Evolutionary conservation across 148 eudicot genomes (phyloP).

Genomic region (Persicaria maculosa): DNA sequence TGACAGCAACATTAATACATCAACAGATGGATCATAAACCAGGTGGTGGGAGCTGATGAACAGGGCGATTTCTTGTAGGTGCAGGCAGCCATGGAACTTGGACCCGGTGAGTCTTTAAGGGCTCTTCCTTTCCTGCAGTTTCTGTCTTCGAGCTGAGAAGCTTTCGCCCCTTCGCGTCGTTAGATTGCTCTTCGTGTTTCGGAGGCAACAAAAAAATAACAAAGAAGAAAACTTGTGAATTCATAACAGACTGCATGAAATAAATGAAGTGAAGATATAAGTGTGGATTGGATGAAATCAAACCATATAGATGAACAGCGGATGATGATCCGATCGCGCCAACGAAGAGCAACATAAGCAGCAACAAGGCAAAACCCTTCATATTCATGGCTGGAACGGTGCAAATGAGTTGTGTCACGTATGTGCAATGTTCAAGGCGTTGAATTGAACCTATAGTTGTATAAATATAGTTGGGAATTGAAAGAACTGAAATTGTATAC

Average conservation of each 20-base stretch:
- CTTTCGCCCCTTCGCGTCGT: background rate
- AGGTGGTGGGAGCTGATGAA: background rate
- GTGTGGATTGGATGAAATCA: background rate
- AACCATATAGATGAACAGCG: background rate
- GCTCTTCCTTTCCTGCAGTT: background rate
- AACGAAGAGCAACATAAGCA: background rate
- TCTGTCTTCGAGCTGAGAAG: background rate
- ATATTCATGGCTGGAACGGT: background rate
- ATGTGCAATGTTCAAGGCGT: constrained; percentile 2
- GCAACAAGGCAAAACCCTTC: background rate
- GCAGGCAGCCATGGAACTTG: background rate
- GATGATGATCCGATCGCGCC: background rate
- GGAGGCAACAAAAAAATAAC: background rate
- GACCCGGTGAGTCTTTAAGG: background rate
- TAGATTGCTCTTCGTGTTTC: background rate
- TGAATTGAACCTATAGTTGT: background rate
- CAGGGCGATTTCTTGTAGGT: background rate
- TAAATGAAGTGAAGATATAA: background rate
- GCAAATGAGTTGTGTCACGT: background rate
- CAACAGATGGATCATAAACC: background rate
- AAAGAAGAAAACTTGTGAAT: background rate
- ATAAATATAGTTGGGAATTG: background rate
- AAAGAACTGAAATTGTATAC: background rate
- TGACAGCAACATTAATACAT: background rate
- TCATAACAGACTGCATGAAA: no score